Evolutionary conservation across 352 stramenopile genomes (phyloP), one percentile per base, ranked within the genome.

Genomic region (Phytophthora idaei): DNA sequence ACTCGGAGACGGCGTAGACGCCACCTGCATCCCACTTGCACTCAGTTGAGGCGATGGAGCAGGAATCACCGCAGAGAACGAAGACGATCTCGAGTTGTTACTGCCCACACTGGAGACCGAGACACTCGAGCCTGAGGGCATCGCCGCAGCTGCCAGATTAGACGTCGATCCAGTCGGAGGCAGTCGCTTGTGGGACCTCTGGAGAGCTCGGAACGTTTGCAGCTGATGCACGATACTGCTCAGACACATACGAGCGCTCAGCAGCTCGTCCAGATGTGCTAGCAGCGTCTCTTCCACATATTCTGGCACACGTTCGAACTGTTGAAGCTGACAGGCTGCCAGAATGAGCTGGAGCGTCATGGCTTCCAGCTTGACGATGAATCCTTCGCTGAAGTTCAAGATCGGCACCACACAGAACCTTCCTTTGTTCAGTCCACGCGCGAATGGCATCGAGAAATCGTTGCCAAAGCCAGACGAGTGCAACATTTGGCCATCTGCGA

Each of bases 341-440:
- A 86, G 71, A 37, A 93, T 91, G 28, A 94, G 50, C 39, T 90
- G 83, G 8, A 94, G 69, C 2, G 83, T 89, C 77, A 85, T 82
- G 1, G 56, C 52, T 55, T 94, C 84, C 11, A 94, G 72, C 31
- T 82, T 82, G 46, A 83, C 50, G 21, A 93, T 92, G 44, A 92
- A 88, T 10, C 78, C 71, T 61, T 92, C 83, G n/a, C 80, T 86
- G 57, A 94, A 94, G 58, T 94, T 94, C 21, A 94, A 51, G 32
- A 94, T 90, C 12, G 86, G 86, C 8, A 94, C 83, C 41, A 94
- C 70, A 27, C 75, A 92, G 52, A 90, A 94, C 9, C 73, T 73
- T 1, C 74, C 76, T 12, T 71, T 80, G 44, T 69, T 64, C 21
- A 51, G 28, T 47, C 65, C 62, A 58, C 69, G 63, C 1, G 48